A percentile compares a stretch with the other conserved stretches of the same genome.
Conservation (phyloP, 2,329 filamentous ascomycete genomes). For the Xylariales sp. region DNA sequence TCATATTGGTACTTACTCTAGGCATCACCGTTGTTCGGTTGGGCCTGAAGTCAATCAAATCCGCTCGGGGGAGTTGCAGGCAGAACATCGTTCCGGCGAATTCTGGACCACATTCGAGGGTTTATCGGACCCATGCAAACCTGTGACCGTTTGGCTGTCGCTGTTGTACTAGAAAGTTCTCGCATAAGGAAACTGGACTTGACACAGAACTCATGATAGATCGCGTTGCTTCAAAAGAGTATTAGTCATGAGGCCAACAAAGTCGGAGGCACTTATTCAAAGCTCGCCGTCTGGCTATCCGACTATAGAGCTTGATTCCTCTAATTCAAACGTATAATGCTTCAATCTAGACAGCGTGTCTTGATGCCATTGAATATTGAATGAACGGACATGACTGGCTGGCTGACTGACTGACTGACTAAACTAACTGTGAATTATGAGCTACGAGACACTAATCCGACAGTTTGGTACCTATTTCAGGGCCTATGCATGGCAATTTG, state of each 20-base stretch:
- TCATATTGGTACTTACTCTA: conserved; percentile 10
- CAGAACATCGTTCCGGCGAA: conserved; percentile 6
- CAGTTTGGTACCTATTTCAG: conserved; percentile 28
- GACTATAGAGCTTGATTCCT: conserved; percentile 21
- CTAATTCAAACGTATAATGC: conserved; percentile 16
- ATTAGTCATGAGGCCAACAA: background rate
- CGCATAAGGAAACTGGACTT: conserved; percentile 4
- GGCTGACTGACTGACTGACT: too few relatives aligned
- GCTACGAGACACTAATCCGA: conserved; percentile 25
- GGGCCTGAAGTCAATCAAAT: conserved; percentile 1
- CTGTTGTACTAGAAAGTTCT: conserved; percentile 20
- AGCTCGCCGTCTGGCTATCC: background rate
- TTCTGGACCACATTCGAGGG: background rate
- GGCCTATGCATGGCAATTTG: background rate
- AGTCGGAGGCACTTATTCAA: conserved; percentile 7
- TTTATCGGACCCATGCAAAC: conserved; percentile 5
- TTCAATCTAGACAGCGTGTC: background rate
- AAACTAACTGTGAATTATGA: background rate
- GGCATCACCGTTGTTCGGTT: background rate
- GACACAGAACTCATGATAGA: conserved; percentile 20
- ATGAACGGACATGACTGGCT: background rate
- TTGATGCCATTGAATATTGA: background rate
- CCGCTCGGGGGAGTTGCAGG: background rate
- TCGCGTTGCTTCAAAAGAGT: conserved; percentile 20
- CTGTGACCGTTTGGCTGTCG: conserved; percentile 1